Evolutionary conservation across 176 grass and related monocot species (phyloP), one percentile per base, ranked within the genome.

Genomic region (Lolium perenne): DNA sequence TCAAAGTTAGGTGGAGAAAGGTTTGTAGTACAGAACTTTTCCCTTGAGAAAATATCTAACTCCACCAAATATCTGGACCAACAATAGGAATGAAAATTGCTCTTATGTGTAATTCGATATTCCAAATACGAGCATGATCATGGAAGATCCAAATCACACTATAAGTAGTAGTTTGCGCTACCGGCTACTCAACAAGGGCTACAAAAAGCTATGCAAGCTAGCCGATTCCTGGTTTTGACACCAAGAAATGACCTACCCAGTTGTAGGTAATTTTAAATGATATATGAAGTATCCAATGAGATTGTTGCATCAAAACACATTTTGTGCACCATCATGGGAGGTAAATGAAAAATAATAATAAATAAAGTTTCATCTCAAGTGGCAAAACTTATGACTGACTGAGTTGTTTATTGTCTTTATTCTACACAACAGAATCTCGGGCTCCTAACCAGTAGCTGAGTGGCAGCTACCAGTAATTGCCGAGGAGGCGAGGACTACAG

Each of bases 1-100:
- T 26, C 50, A 76, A 12, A 59, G 75, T 87, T 80, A 91, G 29
- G 14, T 82, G 5, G 40, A 84, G 0, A 20, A 1, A 76, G n/a
- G 5, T 40, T 51, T 68, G 1, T 35, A 49, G 56, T 12, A 20
- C 17, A 10, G 35, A 8, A 71, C 0, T 38, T 53, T 67, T 17
- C 40, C 6, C 55, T 77, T 71, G 5, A 10, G 0, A 50, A 48
- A 47, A 40, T 45, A 53, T 61, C n/a, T 29, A 45, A 83, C 35
- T 41, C 64, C n/a, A 1, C 46, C 11, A 54, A 29, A 17, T 77
- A 32, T 41, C 68, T 83, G 21, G 11, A 74, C 4, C 14, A 38
- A 66, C 38, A 14, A 71, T 48, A 85, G 50, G 21, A 80, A 62
- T 1, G 4, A 21, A 46, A 62, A 38, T 11, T 38, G 11, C 7